These are phyloP conservation scores for Lachnellula cervina DNA, from an alignment of 2,329 filamentous ascomycete species.

Conservation along the genomic window DNA sequence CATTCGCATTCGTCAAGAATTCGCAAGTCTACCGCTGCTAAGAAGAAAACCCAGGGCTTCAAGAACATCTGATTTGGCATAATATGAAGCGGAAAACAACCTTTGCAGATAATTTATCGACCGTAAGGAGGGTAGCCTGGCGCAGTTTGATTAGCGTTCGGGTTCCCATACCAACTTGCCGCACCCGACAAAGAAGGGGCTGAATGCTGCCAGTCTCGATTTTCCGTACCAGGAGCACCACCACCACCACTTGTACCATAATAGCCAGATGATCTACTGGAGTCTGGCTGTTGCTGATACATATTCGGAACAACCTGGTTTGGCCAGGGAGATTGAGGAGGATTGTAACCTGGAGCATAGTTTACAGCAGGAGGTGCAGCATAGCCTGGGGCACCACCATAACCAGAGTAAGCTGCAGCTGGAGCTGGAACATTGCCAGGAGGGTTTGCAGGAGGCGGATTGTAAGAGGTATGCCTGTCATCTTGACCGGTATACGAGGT, in stretches of 20 bases:
- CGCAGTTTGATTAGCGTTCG: constrained; percentile 6
- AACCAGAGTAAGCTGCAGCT: not conserved
- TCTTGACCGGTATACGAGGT: constrained; percentile 4
- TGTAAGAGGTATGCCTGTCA: constrained; percentile 4
- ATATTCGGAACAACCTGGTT: too few relatives aligned
- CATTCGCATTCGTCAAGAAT: too few relatives aligned
- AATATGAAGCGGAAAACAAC: not conserved
- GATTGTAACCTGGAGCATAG: not conserved
- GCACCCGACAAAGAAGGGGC: constrained; percentile 7
- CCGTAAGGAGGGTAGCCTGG: constrained; percentile 10
- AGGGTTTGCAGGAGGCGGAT: not conserved
- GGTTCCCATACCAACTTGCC: constrained; percentile 7
- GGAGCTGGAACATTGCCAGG: constrained; percentile 7
- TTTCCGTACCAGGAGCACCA: constrained; percentile 12
- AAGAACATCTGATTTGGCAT: not conserved
- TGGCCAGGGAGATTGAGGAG: too few relatives aligned
- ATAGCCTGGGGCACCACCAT: not conserved
- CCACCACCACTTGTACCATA: constrained; percentile 5
- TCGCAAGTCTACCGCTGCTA: not conserved
- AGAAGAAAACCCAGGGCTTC: not conserved
- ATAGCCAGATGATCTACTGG: constrained; percentile 19
- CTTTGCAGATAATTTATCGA: not conserved
- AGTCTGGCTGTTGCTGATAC: constrained; percentile 14
- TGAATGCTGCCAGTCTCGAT: constrained; percentile 5
- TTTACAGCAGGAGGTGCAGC: too few relatives aligned